phyloP scores from a whole-genome alignment of 2,329 filamentous ascomycete species.

The Aspergillus sergii region DNA sequence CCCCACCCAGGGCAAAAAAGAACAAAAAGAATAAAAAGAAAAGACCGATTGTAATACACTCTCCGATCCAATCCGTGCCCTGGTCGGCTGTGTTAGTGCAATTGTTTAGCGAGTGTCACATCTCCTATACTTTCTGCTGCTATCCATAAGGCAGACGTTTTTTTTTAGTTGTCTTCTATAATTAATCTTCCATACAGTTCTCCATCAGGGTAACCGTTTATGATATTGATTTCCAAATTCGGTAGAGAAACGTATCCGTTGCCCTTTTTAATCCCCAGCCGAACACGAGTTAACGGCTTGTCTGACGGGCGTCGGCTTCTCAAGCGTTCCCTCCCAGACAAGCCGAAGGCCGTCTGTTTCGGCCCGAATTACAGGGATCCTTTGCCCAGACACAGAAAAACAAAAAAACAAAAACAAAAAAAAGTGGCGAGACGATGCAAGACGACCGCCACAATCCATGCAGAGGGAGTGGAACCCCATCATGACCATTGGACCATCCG shows the following conservation, averaged over 20 bases:
- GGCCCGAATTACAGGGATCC: neutral
- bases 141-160: neutral
- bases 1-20: neutral
- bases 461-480: neutral
- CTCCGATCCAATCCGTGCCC: neutral
- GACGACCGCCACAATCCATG: neutral
- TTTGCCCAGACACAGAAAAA: neutral
- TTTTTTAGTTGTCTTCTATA: neutral
- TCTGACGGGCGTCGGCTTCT: neutral
- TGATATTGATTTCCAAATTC: neutral
- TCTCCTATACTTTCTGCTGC: neutral
- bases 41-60: neutral
- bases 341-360: slow-evolving; percentile 1
- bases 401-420: neutral
- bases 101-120: neutral
- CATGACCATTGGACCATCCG: neutral
- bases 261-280: neutral
- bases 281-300: neutral
- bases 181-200: neutral
- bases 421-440: neutral
- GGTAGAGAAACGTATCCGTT: neutral
- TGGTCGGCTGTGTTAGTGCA: neutral
- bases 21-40: neutral
- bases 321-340: neutral
- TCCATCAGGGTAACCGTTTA: neutral